These are phyloP conservation scores for Leucoagaricus sp. DNA, from an alignment of 1,284 basidiomycete species.

Conservation along the genomic window DNA sequence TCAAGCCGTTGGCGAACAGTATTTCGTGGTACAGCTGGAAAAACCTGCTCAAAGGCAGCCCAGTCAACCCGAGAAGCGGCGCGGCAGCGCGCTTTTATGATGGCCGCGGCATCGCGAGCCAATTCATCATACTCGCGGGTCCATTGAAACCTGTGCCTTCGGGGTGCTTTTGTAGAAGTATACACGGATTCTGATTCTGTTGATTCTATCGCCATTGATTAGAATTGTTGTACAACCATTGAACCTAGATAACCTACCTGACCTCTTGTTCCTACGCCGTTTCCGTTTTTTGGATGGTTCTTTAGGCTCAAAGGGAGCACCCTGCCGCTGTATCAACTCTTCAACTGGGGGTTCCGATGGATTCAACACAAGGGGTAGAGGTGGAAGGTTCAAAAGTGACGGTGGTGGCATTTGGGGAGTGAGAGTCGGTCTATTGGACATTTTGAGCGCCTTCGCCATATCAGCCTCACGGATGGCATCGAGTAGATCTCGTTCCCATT, in stretches of 20 bases:
- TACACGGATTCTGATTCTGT: constrained; percentile 12
- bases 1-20: constrained; percentile 65
- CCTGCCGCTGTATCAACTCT: constrained; percentile 57
- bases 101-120: constrained; percentile 78
- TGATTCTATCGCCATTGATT: neutral
- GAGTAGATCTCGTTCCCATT: constrained; percentile 64
- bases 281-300: constrained; percentile 26
- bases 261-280: constrained; percentile 37
- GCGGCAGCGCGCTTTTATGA: constrained; percentile 80
- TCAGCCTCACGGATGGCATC: constrained; percentile 57
- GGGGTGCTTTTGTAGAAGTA: constrained; percentile 28
- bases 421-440: constrained; percentile 23
- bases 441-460: constrained; percentile 44
- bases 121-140: constrained; percentile 85
- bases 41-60: constrained; percentile 75
- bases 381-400: constrained; percentile 27
- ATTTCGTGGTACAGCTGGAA: constrained; percentile 69
- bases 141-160: constrained; percentile 79
- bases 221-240: too few relatives aligned
- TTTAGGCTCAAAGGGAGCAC: constrained; percentile 39
- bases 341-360: constrained; percentile 55
- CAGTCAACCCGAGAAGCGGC: constrained; percentile 62
- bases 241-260: too few relatives aligned
- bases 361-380: constrained; percentile 38
- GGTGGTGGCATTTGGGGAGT: constrained; percentile 15